Percentiles rank a stretch among this genome's conserved stretches.
phyloP scores from a whole-genome alignment of 108 stramenopile genomes.

The Pelagomonas calceolata region DNA sequence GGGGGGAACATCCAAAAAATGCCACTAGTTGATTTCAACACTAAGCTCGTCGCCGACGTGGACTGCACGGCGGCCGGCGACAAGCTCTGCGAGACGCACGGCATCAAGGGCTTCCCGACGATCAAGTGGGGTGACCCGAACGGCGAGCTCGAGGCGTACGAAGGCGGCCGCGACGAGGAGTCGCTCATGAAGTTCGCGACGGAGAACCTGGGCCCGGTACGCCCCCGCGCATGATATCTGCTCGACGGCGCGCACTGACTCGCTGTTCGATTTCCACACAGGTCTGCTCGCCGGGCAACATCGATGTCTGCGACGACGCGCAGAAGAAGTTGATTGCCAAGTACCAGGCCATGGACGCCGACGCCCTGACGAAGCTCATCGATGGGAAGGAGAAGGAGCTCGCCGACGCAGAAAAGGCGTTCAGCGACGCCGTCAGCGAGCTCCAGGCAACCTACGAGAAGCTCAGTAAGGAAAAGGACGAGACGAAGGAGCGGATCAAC shows the following conservation, averaged over 20 bases:
- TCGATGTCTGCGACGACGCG: conserved; percentile 59
- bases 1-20: too few relatives aligned
- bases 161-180: conserved; percentile 55
- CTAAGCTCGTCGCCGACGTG: conserved; percentile 55
- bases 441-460: conserved; percentile 50
- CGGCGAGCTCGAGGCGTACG: conserved; percentile 50
- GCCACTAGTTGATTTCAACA: too few relatives aligned
- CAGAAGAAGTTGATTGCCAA: conserved; percentile 48
- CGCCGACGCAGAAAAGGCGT: conserved; percentile 42
- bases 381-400: conserved; percentile 52
- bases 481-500: conserved; percentile 58
- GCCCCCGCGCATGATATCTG: too few relatives aligned
- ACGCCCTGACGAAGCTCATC: conserved; percentile 42
- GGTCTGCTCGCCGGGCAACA: conserved; percentile 49
- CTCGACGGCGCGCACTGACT: too few relatives aligned
- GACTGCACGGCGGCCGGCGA: conserved; percentile 66
- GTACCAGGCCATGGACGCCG: conserved; percentile 31
- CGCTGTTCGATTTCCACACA: too few relatives aligned
- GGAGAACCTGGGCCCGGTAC: conserved; percentile 57
- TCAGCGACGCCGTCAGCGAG: conserved; percentile 47
- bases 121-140: conserved; percentile 59
- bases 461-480: conserved; percentile 56
- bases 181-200: conserved; percentile 54
- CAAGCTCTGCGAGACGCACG: conserved; percentile 53
- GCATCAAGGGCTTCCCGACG: conserved; percentile 70